Conservation (phyloP, 345 rosid genomes). For the Brassica nigra region DNA sequence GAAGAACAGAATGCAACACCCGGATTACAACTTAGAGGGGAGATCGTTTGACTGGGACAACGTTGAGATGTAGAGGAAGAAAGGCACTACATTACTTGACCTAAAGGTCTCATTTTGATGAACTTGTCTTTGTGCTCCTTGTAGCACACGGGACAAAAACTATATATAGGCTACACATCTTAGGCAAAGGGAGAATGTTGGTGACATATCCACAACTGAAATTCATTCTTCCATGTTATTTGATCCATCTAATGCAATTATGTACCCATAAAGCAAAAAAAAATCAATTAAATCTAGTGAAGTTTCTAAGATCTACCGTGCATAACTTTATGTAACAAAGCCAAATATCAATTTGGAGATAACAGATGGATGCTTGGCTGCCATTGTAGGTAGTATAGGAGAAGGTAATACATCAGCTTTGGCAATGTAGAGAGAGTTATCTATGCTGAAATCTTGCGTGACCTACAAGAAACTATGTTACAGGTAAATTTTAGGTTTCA, state of each 20-base stretch:
- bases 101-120: conserved; percentile 9
- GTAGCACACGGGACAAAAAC: conserved; percentile 27
- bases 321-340: background rate
- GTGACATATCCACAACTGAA: no score
- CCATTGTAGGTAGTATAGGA: background rate
- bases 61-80: conserved; percentile 45
- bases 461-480: background rate
- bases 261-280: background rate
- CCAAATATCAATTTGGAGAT: background rate
- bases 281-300: background rate
- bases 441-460: background rate
- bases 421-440: background rate
- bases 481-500: background rate
- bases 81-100: background rate
- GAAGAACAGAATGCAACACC: conserved; percentile 52
- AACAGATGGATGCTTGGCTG: background rate
- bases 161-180: background rate
- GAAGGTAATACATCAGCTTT: background rate
- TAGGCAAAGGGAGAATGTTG: background rate
- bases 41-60: conserved; percentile 63
- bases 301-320: background rate
- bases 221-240: no score
- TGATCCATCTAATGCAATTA: background rate
- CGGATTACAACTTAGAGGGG: conserved; percentile 48
- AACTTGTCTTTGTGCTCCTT: conserved; percentile 8